phyloP scores from a whole-genome alignment of 2,329 filamentous ascomycete species.

The Cladosporium phlei region DNA sequence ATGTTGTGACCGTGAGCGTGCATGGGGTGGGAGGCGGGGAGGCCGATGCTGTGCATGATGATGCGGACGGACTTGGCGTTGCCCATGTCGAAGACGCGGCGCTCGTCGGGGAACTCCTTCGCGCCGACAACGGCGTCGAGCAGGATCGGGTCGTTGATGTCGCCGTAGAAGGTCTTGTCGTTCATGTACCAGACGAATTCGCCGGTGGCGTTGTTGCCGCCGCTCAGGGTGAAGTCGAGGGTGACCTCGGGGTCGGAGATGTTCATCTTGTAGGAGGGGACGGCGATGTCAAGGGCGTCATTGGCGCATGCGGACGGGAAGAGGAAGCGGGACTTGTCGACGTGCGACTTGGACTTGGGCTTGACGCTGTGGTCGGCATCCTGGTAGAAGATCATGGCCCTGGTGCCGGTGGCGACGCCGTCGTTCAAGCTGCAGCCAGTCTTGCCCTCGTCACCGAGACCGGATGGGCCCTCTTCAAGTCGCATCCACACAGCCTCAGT shows the following conservation, averaged over 20 bases:
- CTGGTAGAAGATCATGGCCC: constrained; percentile 31
- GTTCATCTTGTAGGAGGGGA: constrained; percentile 20
- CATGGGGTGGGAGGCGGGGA: constrained; percentile 29
- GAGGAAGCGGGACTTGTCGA: constrained; percentile 17
- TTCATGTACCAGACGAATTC: constrained; percentile 50
- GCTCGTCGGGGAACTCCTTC: constrained; percentile 15
- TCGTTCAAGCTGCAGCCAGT: constrained; percentile 39
- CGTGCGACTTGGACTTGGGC: constrained; percentile 22
- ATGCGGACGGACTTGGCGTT: constrained; percentile 53
- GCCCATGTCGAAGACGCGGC: constrained; percentile 46
- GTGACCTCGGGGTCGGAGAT: constrained; percentile 23
- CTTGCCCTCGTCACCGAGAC: constrained; percentile 18
- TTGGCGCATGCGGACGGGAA: constrained; percentile 23
- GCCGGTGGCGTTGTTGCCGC: constrained; percentile 36
- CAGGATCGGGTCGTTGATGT: constrained; percentile 27
- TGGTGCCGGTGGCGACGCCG: constrained; percentile 36
- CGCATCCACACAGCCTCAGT: constrained; percentile 57
- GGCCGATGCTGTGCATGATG: constrained; percentile 42
- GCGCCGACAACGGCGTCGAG: constrained; percentile 23
- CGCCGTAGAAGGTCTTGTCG: constrained; percentile 38
- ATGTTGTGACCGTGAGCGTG: constrained; percentile 33
- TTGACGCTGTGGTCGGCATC: constrained; percentile 24
- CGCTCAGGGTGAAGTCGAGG: constrained; percentile 22
- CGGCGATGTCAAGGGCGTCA: constrained; percentile 17
- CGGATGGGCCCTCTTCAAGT: constrained; percentile 23